Evolutionary conservation across 164 flowering plant genomes (phyloP).

Genomic region (Platanus orientalis): DNA sequence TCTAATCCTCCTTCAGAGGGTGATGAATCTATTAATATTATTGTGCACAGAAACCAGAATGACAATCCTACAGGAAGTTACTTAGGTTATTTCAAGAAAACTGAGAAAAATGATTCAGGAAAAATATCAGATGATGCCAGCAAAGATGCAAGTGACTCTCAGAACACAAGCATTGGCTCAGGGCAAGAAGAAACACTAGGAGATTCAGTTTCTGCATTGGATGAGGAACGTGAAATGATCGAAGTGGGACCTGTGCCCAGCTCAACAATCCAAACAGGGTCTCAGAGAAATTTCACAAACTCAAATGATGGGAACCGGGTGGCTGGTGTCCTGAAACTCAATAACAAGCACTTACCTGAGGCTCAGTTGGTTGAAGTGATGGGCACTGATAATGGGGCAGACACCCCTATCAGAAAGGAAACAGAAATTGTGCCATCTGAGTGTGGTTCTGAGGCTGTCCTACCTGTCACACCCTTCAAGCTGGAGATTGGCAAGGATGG

Average conservation of each 20-base stretch:
- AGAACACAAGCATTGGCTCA: constrained; percentile 10
- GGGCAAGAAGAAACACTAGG: constrained; percentile 28
- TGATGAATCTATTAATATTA: constrained; percentile 64
- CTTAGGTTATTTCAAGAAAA: constrained; percentile 16
- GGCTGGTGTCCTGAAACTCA: constrained; percentile 28
- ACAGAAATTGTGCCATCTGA: constrained; percentile 40
- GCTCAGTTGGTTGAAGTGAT: constrained; percentile 30
- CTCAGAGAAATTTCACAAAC: constrained; percentile 18
- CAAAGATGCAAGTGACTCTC: constrained; percentile 11
- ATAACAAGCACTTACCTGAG: constrained; percentile 26
- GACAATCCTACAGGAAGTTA: constrained; percentile 34
- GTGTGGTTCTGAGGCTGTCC: constrained; percentile 35
- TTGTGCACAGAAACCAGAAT: constrained; percentile 29
- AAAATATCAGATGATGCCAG: constrained; percentile 17
- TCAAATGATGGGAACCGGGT: constrained; percentile 13
- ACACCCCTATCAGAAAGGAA: constrained; percentile 27
- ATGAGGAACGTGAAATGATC: constrained; percentile 29
- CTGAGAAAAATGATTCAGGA: constrained; percentile 15
- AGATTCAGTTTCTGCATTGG: constrained; percentile 34
- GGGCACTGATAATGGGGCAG: constrained; percentile 42
- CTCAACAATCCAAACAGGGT: constrained; percentile 5
- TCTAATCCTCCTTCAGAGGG: constrained; percentile 94
- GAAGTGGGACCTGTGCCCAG: constrained; percentile 17
- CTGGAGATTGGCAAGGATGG: constrained; percentile 48
- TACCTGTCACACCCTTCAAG: constrained; percentile 77